Conservation (phyloP, 495 filamentous ascomycete species). For the Lophium mytilinum region DNA sequence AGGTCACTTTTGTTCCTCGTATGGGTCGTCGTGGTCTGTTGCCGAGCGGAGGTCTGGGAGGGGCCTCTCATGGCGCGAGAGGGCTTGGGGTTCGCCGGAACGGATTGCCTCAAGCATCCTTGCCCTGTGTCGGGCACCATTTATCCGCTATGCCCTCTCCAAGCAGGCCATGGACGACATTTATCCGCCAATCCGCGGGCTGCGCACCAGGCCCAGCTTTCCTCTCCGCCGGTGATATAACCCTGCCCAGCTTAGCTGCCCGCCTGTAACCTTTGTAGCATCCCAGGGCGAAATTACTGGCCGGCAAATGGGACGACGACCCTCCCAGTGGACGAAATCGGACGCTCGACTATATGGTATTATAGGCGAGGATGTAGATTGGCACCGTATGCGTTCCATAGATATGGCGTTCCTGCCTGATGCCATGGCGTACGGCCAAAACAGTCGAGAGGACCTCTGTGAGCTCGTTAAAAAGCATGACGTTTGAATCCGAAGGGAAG, state of each 20-base stretch:
- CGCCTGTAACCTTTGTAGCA: neutral
- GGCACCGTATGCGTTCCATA: neutral
- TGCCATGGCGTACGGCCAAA: neutral
- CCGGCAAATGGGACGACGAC: slow-evolving; percentile 7
- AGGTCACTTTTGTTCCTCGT: slow-evolving; percentile 12
- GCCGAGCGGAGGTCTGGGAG: slow-evolving; percentile 1
- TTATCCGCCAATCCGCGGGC: neutral
- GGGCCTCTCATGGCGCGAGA: neutral
- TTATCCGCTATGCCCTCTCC: slow-evolving; percentile 1
- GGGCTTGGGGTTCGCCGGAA: neutral
- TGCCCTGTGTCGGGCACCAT: neutral
- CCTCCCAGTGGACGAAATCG: neutral
- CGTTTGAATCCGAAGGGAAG: neutral
- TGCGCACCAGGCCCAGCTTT: slow-evolving; percentile 5
- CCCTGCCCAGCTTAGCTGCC: slow-evolving; percentile 7
- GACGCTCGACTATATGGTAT: neutral
- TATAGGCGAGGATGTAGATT: neutral
- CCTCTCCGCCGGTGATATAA: neutral
- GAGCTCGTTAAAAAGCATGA: neutral
- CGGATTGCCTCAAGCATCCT: neutral
- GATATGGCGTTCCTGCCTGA: neutral
- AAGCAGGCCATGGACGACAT: neutral
- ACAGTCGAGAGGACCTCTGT: neutral
- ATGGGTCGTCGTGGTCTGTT: slow-evolving; percentile 8
- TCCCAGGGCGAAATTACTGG: slow-evolving; percentile 18